phyloP scores from a whole-genome alignment of 2,329 filamentous ascomycete species.

The Colletotrichum destructivum region DNA sequence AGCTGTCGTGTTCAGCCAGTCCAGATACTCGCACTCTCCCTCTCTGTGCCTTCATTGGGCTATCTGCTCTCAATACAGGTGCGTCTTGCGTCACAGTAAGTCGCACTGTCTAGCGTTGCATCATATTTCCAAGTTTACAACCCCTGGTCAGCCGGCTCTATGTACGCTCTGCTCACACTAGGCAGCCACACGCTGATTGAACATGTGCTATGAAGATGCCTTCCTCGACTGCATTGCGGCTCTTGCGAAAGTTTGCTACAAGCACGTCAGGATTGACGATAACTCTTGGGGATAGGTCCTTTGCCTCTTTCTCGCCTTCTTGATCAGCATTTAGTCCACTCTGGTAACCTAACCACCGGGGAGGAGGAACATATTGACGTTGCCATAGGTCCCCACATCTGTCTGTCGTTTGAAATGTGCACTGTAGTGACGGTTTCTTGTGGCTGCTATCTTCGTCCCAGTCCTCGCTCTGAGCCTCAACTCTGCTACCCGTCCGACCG shows the following conservation, averaged over 20 bases:
- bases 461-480: too few species aligned
- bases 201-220: neutral
- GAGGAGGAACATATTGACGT: neutral
- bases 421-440: too few species aligned
- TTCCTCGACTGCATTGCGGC: neutral
- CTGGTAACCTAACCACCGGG: neutral
- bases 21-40: neutral
- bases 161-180: neutral
- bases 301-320: neutral
- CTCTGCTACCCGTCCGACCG: too few species aligned
- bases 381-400: neutral
- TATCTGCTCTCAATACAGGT: neutral
- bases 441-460: too few species aligned
- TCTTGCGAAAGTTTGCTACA: neutral
- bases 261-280: constrained; percentile 1
- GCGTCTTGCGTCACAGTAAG: neutral
- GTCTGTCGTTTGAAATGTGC: too few species aligned
- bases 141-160: neutral
- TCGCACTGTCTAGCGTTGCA: neutral
- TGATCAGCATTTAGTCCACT: neutral
- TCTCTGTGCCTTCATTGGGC: neutral
- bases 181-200: neutral
- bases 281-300: too few species aligned
- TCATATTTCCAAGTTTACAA: neutral
- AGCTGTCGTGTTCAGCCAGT: neutral